Evolutionary conservation across 768 basidiomycete genomes (phyloP).

Genomic region (Phallus indusiatus): DNA sequence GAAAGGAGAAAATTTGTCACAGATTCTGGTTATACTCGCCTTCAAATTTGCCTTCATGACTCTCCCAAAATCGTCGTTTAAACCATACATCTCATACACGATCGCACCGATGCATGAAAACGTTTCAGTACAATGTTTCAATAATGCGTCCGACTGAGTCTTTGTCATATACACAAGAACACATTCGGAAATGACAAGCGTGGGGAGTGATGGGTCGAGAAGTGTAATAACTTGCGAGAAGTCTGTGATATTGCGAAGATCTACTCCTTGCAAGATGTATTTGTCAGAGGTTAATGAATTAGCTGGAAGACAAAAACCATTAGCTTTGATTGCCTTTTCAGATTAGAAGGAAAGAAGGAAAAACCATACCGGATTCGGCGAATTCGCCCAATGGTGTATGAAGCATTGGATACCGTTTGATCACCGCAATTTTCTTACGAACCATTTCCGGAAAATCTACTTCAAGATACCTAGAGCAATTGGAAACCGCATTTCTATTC

Average conservation of each 20-base stretch:
- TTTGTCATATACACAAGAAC: conserved; percentile 84
- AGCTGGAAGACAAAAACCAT: conserved; percentile 36
- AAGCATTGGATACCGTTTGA: conserved; percentile 57
- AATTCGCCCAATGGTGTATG: conserved; percentile 38
- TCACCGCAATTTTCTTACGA: conserved; percentile 70
- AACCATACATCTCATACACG: conserved; percentile 90
- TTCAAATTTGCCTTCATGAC: conserved; percentile 87
- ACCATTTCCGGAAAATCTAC: conserved; percentile 88
- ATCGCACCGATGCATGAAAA: conserved; percentile 44
- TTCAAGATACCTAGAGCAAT: conserved; percentile 63
- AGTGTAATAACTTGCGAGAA: conserved; percentile 11
- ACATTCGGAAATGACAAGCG: conserved; percentile 86
- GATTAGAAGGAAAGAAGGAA: background rate
- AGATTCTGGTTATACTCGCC: conserved; percentile 30
- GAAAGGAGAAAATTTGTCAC: background rate
- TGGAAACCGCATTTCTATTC: conserved; percentile 21
- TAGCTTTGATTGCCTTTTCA: background rate
- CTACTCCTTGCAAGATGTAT: conserved; percentile 68
- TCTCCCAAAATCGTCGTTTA: conserved; percentile 81
- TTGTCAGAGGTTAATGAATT: conserved; percentile 41
- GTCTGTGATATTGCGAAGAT: conserved; percentile 57
- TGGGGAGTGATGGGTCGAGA: conserved; percentile 59
- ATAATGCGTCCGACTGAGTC: conserved; percentile 41
- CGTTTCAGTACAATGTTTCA: conserved; percentile 64
- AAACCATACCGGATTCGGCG: conserved; percentile 24